A percentile compares a stretch with the other conserved stretches of the same genome.
phyloP scores from a whole-genome alignment of 768 basidiomycete species.

The Suillus clintonianus region DNA sequence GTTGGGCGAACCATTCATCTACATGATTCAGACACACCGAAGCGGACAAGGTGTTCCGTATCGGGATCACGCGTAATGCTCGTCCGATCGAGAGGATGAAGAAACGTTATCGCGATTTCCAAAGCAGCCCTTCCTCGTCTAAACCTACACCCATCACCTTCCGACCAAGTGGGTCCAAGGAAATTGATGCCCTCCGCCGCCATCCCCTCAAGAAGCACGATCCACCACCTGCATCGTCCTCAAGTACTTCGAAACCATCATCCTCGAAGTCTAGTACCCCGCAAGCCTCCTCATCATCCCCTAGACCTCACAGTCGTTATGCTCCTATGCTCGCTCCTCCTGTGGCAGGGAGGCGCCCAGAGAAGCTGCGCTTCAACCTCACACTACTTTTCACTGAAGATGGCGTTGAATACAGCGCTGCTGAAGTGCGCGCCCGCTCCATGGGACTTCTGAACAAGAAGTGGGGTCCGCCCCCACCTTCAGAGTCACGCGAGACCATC shows the following conservation, averaged over 20 bases:
- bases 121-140: constrained; percentile 44
- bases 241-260: constrained; percentile 15
- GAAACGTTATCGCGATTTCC: constrained; percentile 78
- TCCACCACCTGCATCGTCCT: constrained; percentile 32
- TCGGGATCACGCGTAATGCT: constrained; percentile 80
- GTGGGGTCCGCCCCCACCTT: constrained; percentile 69
- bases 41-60: constrained; percentile 79
- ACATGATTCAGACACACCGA: constrained; percentile 59
- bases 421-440: constrained; percentile 79
- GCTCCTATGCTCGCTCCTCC: constrained; percentile 74
- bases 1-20: constrained; percentile 1
- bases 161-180: constrained; percentile 25
- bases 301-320: constrained; percentile 48
- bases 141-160: constrained; percentile 26
- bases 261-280: constrained; percentile 20
- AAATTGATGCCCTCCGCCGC: constrained; percentile 33
- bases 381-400: constrained; percentile 74
- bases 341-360: constrained; percentile 66
- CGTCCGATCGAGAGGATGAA: constrained; percentile 85
- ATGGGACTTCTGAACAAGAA: constrained; percentile 85
- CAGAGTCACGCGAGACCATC: constrained; percentile 36
- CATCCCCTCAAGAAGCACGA: constrained; percentile 40
- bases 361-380: constrained; percentile 70
- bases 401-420: constrained; percentile 79
- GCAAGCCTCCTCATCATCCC: constrained; percentile 36